Base-by-base conservation (phyloP, 495 filamentous ascomycete species). In the Beverwykella pulmonaria region DNA sequence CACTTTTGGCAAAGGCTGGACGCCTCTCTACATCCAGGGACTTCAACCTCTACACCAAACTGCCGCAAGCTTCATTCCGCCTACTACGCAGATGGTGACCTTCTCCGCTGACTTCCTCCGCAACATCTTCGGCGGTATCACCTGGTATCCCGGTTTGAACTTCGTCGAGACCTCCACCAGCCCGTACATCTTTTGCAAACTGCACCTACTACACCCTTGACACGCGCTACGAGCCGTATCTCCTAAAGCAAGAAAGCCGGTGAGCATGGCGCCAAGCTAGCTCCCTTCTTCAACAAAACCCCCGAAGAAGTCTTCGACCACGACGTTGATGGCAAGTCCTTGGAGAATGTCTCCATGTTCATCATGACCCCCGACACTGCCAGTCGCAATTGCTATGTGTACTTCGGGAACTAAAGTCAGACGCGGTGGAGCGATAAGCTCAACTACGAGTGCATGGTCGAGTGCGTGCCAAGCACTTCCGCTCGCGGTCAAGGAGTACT, bases 201-300 rank as follows among this genome's bases (percentile, higher is more conserved):
- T 56, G 67, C 7, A 41, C 61, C 32, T 77, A 75, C 73, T 77
- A 72, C 65, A 29, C 70, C 23, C 68, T 78, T n/a, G 73, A 76
- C 36, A 29, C 19, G 6, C 62, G 48, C 12, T 55, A 56, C 50
- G 75, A 78, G 48, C 74, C 75, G 12, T 78, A 68, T 60, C 61
- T 76, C 26, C 76, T 75, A 0, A 23, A 59, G 10, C 10, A 15
- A 59, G 10, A 5, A 15, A 6, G 72, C 76, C 36, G 74, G 75
- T 50, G 27, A 63, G 36, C 75, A 78, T 58, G 76, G 76, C 53
- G 76, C 76, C 15, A 77, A 77, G 49, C 52, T 78, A 14, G 72
- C 73, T 15, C 61, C 74, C 14, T 75, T 78, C 67, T 76, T 77
- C 75, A 75, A 75, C 60, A 23, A 26, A 4, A 61, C 62, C 25